A percentile compares a stretch with the other conserved stretches of the same genome.
phyloP scores from a whole-genome alignment of 805 yeast species.

The Myxozyma sirexii region DNA sequence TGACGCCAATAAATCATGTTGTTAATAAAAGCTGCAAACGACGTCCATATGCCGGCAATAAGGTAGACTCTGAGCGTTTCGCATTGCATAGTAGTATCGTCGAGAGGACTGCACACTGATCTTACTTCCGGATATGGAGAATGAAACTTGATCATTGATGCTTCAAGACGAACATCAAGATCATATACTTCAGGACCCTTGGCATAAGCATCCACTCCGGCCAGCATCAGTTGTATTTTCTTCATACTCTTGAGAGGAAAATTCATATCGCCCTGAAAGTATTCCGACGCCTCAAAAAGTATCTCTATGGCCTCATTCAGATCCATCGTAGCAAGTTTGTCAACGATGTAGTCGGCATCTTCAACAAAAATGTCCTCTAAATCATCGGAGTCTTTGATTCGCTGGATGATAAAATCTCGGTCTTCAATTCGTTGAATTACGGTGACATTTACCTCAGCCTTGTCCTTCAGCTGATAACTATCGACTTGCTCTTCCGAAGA shows the following conservation, averaged over 20 bases:
- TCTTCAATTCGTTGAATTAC: too few relatives aligned
- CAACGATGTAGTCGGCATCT: slow-evolving; percentile 18
- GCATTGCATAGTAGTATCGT: slow-evolving; percentile 50
- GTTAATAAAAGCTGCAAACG: slow-evolving; percentile 60
- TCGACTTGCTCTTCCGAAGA: neutral
- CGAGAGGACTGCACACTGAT: slow-evolving; percentile 38
- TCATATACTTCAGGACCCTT: slow-evolving; percentile 12
- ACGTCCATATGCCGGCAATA: slow-evolving; percentile 55
- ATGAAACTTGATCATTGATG: slow-evolving; percentile 47
- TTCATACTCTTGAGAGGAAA: slow-evolving; percentile 46
- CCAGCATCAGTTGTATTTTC: slow-evolving; percentile 36
- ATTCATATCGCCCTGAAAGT: slow-evolving; percentile 51
- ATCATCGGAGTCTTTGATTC: slow-evolving; percentile 17
- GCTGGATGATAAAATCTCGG: slow-evolving; percentile 15
- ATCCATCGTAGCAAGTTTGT: slow-evolving; percentile 2
- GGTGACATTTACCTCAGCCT: too few relatives aligned
- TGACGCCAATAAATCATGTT: slow-evolving; percentile 58
- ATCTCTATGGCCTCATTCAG: slow-evolving; percentile 44
- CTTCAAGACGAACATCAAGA: slow-evolving; percentile 48
- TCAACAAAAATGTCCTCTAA: slow-evolving; percentile 13
- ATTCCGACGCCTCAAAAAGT: slow-evolving; percentile 44
- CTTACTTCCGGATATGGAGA: slow-evolving; percentile 65
- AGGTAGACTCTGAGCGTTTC: slow-evolving; percentile 59
- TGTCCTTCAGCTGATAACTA: too few relatives aligned
- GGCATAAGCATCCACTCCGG: slow-evolving; percentile 23